Evolutionary conservation across 331 rosid species (phyloP).

Genomic region (Quercus tomentella): DNA sequence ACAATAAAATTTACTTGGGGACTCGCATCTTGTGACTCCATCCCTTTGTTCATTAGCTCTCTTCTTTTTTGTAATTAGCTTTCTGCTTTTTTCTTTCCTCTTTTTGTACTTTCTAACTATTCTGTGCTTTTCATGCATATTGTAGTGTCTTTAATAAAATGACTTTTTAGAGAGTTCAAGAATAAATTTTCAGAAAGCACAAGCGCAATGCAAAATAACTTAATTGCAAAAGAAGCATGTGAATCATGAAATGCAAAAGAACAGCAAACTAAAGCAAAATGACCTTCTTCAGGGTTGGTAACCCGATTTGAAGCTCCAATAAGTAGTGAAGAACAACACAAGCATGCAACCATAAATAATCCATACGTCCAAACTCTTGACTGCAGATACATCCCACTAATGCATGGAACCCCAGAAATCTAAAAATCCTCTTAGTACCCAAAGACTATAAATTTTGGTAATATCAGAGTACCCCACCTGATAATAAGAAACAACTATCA

Average conservation of each 20-base stretch:
- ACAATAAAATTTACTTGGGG: too few species aligned
- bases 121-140: too few species aligned
- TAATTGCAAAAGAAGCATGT: too few species aligned
- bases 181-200: too few species aligned
- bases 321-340: background rate
- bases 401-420: constrained; percentile 19
- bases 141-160: background rate
- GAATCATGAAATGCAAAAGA: too few species aligned
- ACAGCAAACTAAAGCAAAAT: background rate
- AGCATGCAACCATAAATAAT: constrained; percentile 20
- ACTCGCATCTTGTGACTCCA: too few species aligned
- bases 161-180: background rate
- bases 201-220: too few species aligned
- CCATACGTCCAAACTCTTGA: constrained; percentile 33
- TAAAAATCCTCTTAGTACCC: constrained; percentile 20
- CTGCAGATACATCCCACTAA: constrained; percentile 42
- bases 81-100: too few species aligned
- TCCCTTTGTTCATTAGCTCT: too few species aligned
- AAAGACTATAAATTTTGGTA: constrained; percentile 4
- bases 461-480: constrained; percentile 23
- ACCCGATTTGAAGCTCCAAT: constrained; percentile 26
- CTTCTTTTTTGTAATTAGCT: too few species aligned
- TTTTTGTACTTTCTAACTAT: too few species aligned
- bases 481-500: constrained; percentile 16
- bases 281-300: constrained; percentile 60